Evolutionary conservation across 169 alveolate genomes (phyloP).

Genomic region (Besnoitia besnoiti): DNA sequence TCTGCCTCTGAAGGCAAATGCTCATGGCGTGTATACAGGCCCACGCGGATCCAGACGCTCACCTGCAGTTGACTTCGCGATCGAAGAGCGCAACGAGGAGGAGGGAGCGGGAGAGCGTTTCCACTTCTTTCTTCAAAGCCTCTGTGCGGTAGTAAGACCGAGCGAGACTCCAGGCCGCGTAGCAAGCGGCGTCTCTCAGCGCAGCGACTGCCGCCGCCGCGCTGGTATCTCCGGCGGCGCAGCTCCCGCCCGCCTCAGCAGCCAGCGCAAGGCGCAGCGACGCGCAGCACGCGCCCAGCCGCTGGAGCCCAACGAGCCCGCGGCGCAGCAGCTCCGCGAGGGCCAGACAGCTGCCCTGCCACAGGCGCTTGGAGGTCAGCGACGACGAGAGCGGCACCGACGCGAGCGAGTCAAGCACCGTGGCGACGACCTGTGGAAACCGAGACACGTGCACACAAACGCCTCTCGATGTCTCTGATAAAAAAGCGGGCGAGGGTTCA

Average conservation of each 20-base stretch:
- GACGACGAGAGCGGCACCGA: neutral
- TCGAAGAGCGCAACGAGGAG: conserved; percentile 67
- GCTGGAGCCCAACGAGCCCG: conserved; percentile 38
- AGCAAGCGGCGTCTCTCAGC: conserved; percentile 75
- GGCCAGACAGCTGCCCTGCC: conserved; percentile 70
- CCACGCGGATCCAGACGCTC: neutral
- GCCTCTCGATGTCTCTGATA: too few relatives aligned
- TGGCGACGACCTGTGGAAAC: neutral
- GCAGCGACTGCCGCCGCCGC: conserved; percentile 47
- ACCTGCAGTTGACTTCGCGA: conserved; percentile 67
- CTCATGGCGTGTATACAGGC: too few relatives aligned
- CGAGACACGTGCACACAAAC: too few relatives aligned
- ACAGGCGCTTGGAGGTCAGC: conserved; percentile 16
- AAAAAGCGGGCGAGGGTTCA: too few relatives aligned
- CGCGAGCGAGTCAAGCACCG: neutral
- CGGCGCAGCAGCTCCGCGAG: conserved; percentile 72
- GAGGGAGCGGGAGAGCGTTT: conserved; percentile 38
- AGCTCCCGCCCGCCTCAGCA: conserved; percentile 58
- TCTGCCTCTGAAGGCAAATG: conserved; percentile 32
- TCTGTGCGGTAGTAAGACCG: conserved; percentile 51
- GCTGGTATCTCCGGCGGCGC: conserved; percentile 34
- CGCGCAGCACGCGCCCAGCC: conserved; percentile 42
- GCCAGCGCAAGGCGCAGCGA: conserved; percentile 51
- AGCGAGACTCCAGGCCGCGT: conserved; percentile 73
- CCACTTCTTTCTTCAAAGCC: conserved; percentile 1